Conservation (phyloP, 2,329 filamentous ascomycete species). For the Beauveria sp. region DNA sequence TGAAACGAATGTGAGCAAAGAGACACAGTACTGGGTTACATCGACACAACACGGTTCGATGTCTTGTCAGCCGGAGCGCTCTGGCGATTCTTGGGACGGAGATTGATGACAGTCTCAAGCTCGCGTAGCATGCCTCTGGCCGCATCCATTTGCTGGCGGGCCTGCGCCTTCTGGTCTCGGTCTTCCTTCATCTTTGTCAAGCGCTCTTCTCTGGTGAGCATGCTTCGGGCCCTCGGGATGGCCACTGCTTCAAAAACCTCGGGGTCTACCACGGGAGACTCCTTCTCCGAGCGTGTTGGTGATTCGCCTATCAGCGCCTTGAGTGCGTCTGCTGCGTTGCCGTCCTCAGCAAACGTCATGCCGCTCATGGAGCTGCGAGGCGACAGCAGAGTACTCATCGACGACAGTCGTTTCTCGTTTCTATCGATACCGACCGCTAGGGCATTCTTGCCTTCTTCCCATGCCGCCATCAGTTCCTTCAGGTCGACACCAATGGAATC, state of each 20-base stretch:
- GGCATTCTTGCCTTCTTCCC: slow-evolving; percentile 81
- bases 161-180: slow-evolving; percentile 61
- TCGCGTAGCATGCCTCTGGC: slow-evolving; percentile 88
- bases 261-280: slow-evolving; percentile 55
- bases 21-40: slow-evolving; percentile 25
- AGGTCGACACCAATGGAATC: slow-evolving; percentile 90
- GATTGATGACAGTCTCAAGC: slow-evolving; percentile 78
- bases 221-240: slow-evolving; percentile 58
- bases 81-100: slow-evolving; percentile 34
- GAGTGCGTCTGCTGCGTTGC: slow-evolving; percentile 53
- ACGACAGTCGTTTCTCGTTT: slow-evolving; percentile 63
- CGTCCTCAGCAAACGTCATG: slow-evolving; percentile 53
- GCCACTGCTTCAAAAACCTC: slow-evolving; percentile 92
- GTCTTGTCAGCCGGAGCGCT: slow-evolving; percentile 26
- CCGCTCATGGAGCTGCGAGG: slow-evolving; percentile 59
- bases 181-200: slow-evolving; percentile 86
- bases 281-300: slow-evolving; percentile 43
- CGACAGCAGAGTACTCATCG: slow-evolving; percentile 52
- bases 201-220: slow-evolving; percentile 77
- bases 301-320: slow-evolving; percentile 70
- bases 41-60: slow-evolving; percentile 33
- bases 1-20: not conserved
- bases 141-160: slow-evolving; percentile 69
- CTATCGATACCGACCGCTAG: slow-evolving; percentile 75
- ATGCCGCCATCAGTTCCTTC: slow-evolving; percentile 69